These are phyloP conservation scores for Fusarium chuoi DNA, from an alignment of 2,329 filamentous ascomycete species.

Conservation along the genomic window DNA sequence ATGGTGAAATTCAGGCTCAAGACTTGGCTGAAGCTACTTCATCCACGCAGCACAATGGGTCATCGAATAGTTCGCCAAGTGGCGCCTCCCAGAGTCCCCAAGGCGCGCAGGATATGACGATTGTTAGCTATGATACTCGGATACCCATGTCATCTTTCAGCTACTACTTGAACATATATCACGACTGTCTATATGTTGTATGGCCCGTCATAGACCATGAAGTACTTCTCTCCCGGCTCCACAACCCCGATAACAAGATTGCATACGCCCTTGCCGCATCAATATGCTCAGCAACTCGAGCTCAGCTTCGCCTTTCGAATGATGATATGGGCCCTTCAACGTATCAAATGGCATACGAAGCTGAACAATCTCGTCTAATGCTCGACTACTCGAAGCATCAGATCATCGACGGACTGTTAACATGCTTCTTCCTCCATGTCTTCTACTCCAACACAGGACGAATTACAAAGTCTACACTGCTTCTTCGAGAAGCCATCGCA, in stretches of 20 bases:
- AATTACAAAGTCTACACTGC: conserved; percentile 14
- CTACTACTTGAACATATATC: conserved; percentile 16
- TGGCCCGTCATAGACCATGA: conserved; percentile 13
- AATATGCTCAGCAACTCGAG: conserved; percentile 19
- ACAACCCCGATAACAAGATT: neutral
- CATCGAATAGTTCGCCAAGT: neutral
- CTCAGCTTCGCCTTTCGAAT: conserved; percentile 10
- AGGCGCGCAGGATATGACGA: neutral
- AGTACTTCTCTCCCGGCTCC: neutral
- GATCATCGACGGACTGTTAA: conserved; percentile 3
- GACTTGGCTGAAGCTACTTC: neutral
- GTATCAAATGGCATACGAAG: neutral
- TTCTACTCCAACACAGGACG: conserved; percentile 17
- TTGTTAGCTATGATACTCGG: neutral
- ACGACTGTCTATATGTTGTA: conserved; percentile 1
- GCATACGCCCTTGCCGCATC: conserved; percentile 16
- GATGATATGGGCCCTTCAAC: neutral
- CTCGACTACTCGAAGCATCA: conserved; percentile 17
- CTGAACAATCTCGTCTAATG: conserved; percentile 13
- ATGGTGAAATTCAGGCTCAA: neutral
- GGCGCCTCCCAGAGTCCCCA: neutral
- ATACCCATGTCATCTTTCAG: conserved; percentile 7
- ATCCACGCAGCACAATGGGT: neutral
- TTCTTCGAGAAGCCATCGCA: conserved; percentile 17
- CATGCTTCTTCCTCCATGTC: conserved; percentile 24